phyloP scores from a whole-genome alignment of 1,284 basidiomycete species.

The Ceratobasidium sp. region DNA sequence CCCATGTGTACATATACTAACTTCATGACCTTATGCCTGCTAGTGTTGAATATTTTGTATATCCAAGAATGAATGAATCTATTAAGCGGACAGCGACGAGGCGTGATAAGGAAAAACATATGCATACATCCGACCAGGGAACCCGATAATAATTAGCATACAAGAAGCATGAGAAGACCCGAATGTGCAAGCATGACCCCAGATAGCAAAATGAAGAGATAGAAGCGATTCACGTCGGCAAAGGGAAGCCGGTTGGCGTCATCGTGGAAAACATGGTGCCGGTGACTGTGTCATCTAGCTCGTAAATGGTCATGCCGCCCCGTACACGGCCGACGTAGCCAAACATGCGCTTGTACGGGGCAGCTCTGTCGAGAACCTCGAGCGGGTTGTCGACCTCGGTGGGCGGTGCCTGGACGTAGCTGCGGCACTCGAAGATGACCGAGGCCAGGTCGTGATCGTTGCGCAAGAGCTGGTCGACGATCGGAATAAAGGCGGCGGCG shows the following conservation, averaged over 20 bases:
- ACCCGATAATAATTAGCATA: not conserved
- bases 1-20: not conserved
- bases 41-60: not conserved
- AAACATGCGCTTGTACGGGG: slow-evolving; percentile 35
- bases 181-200: not conserved
- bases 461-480: slow-evolving; percentile 32
- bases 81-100: not conserved
- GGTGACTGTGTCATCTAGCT: slow-evolving; percentile 33
- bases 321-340: slow-evolving; percentile 25
- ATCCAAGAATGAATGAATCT: slow-evolving; percentile 11
- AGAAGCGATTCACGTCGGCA: slow-evolving; percentile 9
- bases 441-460: slow-evolving; percentile 31
- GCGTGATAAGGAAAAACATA: not conserved
- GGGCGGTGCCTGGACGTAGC: slow-evolving; percentile 21
- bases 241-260: slow-evolving; percentile 16
- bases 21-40: not conserved
- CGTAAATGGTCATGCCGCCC: slow-evolving; percentile 25
- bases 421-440: slow-evolving; percentile 34
- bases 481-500: slow-evolving; percentile 2
- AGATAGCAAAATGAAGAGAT: slow-evolving; percentile 9
- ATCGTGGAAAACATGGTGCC: slow-evolving; percentile 34
- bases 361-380: slow-evolving; percentile 23
- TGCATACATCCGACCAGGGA: not conserved
- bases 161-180: not conserved
- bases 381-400: not conserved